Evolutionary conservation across 306 rosid genomes (phyloP).

Genomic region (Alnus glutinosa): DNA sequence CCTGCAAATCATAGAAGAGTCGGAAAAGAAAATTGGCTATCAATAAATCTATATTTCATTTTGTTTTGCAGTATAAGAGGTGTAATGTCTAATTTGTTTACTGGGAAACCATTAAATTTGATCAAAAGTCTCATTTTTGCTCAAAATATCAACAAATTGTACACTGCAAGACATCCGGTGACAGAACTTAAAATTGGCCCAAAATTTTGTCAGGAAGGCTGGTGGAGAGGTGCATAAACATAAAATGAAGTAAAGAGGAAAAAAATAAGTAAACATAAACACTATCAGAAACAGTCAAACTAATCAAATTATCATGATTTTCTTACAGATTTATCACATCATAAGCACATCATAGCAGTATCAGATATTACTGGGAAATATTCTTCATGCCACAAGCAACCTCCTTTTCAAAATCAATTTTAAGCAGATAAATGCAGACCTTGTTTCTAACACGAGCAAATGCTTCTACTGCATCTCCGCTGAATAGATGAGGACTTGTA

Average conservation of each 20-base stretch:
- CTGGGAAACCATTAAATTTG: constrained; percentile 4
- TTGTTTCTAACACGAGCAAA: constrained; percentile 80
- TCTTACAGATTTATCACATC: not conserved
- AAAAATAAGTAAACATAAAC: not conserved
- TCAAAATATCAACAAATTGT: not conserved
- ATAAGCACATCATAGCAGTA: not conserved
- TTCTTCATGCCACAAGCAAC: not conserved
- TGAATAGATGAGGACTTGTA: constrained; percentile 91
- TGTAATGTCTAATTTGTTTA: not conserved
- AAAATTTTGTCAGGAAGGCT: constrained; percentile 3
- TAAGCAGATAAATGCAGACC: constrained; percentile 41
- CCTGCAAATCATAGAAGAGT: constrained; percentile 45
- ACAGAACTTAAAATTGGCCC: not conserved
- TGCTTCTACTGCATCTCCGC: constrained; percentile 78
- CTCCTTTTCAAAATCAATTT: not conserved
- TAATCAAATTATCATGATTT: not conserved
- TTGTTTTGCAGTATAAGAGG: not conserved
- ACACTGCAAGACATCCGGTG: not conserved
- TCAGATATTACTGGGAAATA: not conserved
- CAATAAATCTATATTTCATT: not conserved
- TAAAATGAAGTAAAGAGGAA: constrained; percentile 7
- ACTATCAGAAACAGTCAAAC: not conserved
- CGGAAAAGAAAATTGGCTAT: constrained; percentile 1
- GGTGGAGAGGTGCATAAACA: not conserved
- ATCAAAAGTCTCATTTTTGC: constrained; percentile 2